These are phyloP conservation scores for Mimosa bimucronata DNA, from an alignment of 306 rosid species.

Conservation along the genomic window DNA sequence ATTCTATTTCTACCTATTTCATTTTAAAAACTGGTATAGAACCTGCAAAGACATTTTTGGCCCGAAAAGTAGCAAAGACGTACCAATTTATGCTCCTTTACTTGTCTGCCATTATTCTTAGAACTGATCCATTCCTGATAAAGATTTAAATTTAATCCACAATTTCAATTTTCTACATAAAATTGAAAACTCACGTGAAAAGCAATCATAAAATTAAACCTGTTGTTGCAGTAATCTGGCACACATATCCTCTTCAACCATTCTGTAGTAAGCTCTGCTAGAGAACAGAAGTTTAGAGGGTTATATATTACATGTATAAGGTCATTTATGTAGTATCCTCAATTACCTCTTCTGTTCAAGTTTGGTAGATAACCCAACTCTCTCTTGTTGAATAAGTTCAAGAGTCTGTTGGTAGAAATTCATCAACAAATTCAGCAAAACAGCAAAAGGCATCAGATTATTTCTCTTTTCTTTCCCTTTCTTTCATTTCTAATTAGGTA, in stretches of 20 bases:
- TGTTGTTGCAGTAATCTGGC: conserved; percentile 63
- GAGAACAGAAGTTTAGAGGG: conserved; percentile 38
- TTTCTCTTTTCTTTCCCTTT: background rate
- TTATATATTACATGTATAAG: conserved; percentile 2
- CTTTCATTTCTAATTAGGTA: conserved; percentile 11
- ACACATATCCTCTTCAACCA: conserved; percentile 53
- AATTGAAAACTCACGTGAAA: conserved; percentile 27
- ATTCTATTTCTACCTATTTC: background rate
- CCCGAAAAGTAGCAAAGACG: background rate
- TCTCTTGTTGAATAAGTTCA: conserved; percentile 82
- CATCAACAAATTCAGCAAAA: conserved; percentile 38
- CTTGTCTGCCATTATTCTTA: conserved; percentile 45
- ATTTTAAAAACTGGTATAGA: conserved; percentile 6
- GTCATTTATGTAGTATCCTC: conserved; percentile 26
- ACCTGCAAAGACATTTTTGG: conserved; percentile 20
- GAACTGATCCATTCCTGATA: conserved; percentile 64
- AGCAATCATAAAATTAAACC: conserved; percentile 51
- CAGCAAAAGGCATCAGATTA: conserved; percentile 35
- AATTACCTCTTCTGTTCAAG: conserved; percentile 72
- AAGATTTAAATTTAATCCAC: conserved; percentile 37
- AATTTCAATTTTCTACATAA: conserved; percentile 1
- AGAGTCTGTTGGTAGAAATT: conserved; percentile 55
- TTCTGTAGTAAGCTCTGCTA: conserved; percentile 64
- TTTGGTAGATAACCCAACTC: conserved; percentile 58
- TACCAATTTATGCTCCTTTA: conserved; percentile 55